phyloP scores from a whole-genome alignment of 2,329 filamentous ascomycete species.

The Cercospora sp. region DNA sequence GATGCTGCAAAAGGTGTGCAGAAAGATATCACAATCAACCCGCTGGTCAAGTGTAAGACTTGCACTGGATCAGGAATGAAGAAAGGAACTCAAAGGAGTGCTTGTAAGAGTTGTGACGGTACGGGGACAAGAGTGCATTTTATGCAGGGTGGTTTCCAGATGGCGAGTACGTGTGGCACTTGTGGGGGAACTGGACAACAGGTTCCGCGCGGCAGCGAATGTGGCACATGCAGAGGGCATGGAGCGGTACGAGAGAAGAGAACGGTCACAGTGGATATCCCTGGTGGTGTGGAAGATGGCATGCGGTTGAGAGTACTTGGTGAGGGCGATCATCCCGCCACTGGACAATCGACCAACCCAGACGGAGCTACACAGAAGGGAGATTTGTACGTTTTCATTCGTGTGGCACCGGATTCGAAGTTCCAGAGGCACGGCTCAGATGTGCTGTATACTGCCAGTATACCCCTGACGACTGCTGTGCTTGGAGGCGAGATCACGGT shows the following conservation, averaged over 20 bases:
- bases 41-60: slow-evolving; percentile 75
- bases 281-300: slow-evolving; percentile 91
- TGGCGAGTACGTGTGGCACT: slow-evolving; percentile 81
- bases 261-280: slow-evolving; percentile 86
- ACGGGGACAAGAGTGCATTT: slow-evolving; percentile 84
- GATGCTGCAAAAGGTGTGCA: slow-evolving; percentile 89
- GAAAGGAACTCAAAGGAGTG: slow-evolving; percentile 68
- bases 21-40: slow-evolving; percentile 85
- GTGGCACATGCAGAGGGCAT: slow-evolving; percentile 74
- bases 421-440: slow-evolving; percentile 87
- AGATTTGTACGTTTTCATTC: slow-evolving; percentile 88
- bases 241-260: slow-evolving; percentile 82
- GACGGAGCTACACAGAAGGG: slow-evolving; percentile 69
- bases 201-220: slow-evolving; percentile 78
- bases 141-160: slow-evolving; percentile 91
- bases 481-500: slow-evolving; percentile 87
- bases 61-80: slow-evolving; percentile 85
- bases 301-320: slow-evolving; percentile 85
- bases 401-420: slow-evolving; percentile 83
- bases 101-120: slow-evolving; percentile 80
- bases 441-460: slow-evolving; percentile 85
- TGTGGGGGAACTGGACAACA: slow-evolving; percentile 78
- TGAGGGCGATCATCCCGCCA: slow-evolving; percentile 82
- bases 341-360: slow-evolving; percentile 66
- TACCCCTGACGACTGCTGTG: slow-evolving; percentile 89